A percentile compares a stretch with the other conserved stretches of the same genome.
Evolutionary conservation across 345 rosid genomes (phyloP).

Genomic region (Rhodamnia argentea): DNA sequence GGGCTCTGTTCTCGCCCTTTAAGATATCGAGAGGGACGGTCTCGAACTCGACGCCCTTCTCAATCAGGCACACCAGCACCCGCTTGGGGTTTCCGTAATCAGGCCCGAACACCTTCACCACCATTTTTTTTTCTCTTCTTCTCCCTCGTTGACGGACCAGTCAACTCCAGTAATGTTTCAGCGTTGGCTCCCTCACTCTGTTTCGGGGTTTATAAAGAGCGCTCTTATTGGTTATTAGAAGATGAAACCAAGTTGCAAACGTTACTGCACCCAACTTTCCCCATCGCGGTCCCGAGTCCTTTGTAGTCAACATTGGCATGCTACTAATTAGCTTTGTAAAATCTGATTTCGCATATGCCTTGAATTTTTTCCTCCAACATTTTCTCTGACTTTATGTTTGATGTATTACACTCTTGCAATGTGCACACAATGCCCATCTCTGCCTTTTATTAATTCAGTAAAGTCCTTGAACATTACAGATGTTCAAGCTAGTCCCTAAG

Average conservation of each 20-base stretch:
- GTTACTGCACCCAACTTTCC: neutral
- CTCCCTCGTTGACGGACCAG: neutral
- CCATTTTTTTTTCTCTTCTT: slow-evolving; percentile 19
- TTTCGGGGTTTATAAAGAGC: neutral
- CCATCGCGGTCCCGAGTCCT: neutral
- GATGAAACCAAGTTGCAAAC: neutral
- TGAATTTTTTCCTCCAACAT: neutral
- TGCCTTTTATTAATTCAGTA: too few relatives aligned
- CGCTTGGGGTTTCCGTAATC: slow-evolving; percentile 37
- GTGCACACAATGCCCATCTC: too few relatives aligned
- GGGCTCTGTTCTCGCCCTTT: slow-evolving; percentile 44
- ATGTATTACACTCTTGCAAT: neutral
- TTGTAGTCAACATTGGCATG: neutral
- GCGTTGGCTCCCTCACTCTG: neutral
- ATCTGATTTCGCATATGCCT: neutral
- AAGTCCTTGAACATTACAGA: too few relatives aligned
- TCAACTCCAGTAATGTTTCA: neutral
- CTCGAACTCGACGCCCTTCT: slow-evolving; percentile 51
- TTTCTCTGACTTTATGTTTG: neutral
- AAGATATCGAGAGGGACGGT: slow-evolving; percentile 50
- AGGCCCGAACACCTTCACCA: slow-evolving; percentile 54
- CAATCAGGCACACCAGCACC: slow-evolving; percentile 31
- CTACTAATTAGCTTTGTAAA: neutral
- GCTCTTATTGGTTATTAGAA: neutral
- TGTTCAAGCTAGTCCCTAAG: too few relatives aligned